Base-by-base conservation (phyloP, 495 filamentous ascomycete genomes). In the Xylaria acuta region DNA sequence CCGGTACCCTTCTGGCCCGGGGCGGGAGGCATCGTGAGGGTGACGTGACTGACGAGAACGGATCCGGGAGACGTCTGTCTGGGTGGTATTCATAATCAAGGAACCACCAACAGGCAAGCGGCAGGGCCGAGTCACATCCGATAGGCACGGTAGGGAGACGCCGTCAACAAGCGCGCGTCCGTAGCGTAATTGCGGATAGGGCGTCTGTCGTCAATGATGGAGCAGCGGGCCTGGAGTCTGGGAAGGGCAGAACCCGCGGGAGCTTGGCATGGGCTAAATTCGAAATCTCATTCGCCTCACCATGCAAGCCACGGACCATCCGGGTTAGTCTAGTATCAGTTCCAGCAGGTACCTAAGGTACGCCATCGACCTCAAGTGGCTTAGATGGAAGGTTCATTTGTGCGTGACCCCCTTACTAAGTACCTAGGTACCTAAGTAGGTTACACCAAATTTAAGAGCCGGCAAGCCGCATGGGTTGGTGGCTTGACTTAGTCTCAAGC, bases 1-100 rank as follows among this genome's bases (percentile, higher is more conserved):
- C 91, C 88, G 73, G 93, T 94, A 71, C 92, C 91, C 81, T 94
- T 94, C 78, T 88, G 87, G 70, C 87, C 85, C 54, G 83, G 84
- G 25, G 80, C 78, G 22, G 85, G 86, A 75, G 87, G 84, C 86
- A 87, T 88, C 51, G 70, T 27, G 63, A 32, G 27, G n/a, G 27
- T 27, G 65, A 22, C 34, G 65, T 11, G 47, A 16, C 16, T 27
- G 20, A 38, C 43, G 64, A 22, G 32, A 14, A 22, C 43, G 45
- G 25, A 66, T 49, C 20, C 18, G 32, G 20, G 45, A 38, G 43
- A 30, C 16, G 34, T 36, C 47, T 36, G 22, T 66, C 20, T 41
- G 32, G 34, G 45, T 56, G 12, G 65, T 34, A 51, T 54, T 56
- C 49, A 32, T 27, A 64, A 18, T 16, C 22, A 30, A 47, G 41